These are phyloP conservation scores for Agastache rugosa DNA, from an alignment of 257 asterid genomes.

Conservation along the genomic window DNA sequence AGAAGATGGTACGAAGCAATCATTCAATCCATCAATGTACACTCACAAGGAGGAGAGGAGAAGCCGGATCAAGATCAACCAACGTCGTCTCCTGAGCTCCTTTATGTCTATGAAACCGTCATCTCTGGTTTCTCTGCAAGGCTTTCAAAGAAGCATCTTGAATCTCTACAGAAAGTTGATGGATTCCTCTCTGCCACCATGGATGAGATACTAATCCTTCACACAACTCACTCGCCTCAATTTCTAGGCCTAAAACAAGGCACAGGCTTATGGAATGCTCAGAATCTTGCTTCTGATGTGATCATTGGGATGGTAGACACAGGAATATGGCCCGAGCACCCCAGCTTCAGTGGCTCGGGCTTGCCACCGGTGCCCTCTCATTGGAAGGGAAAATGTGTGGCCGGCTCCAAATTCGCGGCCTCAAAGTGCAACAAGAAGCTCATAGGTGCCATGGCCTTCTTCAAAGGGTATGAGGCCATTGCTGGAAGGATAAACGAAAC, in stretches of 20 bases:
- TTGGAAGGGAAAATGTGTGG: conserved; percentile 73
- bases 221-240: conserved; percentile 72
- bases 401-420: conserved; percentile 48
- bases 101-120: conserved; percentile 60
- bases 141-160: conserved; percentile 57
- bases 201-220: conserved; percentile 62
- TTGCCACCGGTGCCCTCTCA: conserved; percentile 47
- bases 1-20: conserved; percentile 62
- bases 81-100: conserved; percentile 48
- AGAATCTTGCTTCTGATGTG: conserved; percentile 63
- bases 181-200: conserved; percentile 62
- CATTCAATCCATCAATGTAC: conserved; percentile 45
- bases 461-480: conserved; percentile 63
- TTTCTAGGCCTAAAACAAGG: conserved; percentile 71
- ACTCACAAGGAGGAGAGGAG: conserved; percentile 35
- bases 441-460: conserved; percentile 65
- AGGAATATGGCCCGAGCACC: conserved; percentile 84
- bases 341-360: conserved; percentile 56
- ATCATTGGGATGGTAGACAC: conserved; percentile 73
- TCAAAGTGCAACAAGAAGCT: conserved; percentile 70
- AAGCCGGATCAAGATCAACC: conserved; percentile 27
- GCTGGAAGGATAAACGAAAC: conserved; percentile 62
- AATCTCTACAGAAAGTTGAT: conserved; percentile 43
- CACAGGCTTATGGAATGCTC: conserved; percentile 59
- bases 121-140: conserved; percentile 67